Base-by-base conservation (phyloP, 768 basidiomycete genomes). In the Psilocybe azurescens region DNA sequence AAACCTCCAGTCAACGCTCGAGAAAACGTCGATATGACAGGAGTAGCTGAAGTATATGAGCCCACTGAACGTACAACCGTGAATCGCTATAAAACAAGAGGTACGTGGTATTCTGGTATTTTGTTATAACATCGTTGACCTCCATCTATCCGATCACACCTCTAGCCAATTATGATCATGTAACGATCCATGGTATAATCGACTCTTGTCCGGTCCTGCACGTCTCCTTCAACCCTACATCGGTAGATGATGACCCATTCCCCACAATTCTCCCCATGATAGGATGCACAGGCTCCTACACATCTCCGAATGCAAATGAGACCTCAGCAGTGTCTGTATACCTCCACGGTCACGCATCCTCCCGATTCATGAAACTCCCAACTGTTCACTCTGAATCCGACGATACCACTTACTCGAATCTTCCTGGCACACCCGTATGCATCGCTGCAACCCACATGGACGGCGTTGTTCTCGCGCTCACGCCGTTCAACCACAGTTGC, bases 241-340 rank as follows among this genome's bases (percentile, higher is more conserved):
- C 64, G 0, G 28, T 62, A 7, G 68, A 68, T 3, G 66, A 70
- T 50, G 72, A 73, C 46, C 72, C 72, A 0, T 73, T 73, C 50
- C 72, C 70, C 2, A 68, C 72, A 1, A 69, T 69, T 52, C 63
- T 73, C 2, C 70, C 72, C 3, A 72, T 72, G 69, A 65, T 73
- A 8, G 72, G 67, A 6, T 68, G 65, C 30, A 70, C 66, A 16
- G 70, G 72, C 4, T 38, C 65, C 2, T 73, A 57, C 56, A 65
- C 63, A 1, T 14, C 57, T n/a, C 49, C 46, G 1, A 58, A 39
- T 24, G 55, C 59, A 5, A 33, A 58, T 9, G 49, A 62, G 10
- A 60, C 56, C 3, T 62, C 67, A 6, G 54, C 68, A 9, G 50
- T 60, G 1, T 60, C 65, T 11, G 58, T 73, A 24, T 73, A 73